Percentiles rank a stretch among this genome's conserved stretches.
Conservation (phyloP, 2,329 filamentous ascomycete species). For the Uncinocarpus reesii region DNA sequence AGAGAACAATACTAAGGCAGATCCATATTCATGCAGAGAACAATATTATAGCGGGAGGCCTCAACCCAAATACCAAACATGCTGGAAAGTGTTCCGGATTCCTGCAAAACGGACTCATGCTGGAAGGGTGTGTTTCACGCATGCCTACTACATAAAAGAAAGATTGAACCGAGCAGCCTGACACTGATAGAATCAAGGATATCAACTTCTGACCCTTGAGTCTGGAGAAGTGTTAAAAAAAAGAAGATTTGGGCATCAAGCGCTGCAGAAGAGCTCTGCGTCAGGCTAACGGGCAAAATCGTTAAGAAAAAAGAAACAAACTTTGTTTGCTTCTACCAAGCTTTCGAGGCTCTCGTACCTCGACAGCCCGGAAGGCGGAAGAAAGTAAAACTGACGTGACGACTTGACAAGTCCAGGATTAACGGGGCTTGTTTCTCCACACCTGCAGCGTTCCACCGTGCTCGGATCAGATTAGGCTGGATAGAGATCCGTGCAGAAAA, state of each 20-base stretch:
- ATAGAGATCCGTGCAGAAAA: background rate
- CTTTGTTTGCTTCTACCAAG: background rate
- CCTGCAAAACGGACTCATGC: too few species aligned
- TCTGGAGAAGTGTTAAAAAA: too few species aligned
- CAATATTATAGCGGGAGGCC: slow-evolving; percentile 8
- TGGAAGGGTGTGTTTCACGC: too few species aligned
- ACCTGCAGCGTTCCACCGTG: background rate
- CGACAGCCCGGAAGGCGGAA: background rate
- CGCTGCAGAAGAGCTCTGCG: background rate
- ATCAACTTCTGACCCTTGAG: too few species aligned
- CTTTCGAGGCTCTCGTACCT: background rate
- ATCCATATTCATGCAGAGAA: slow-evolving; percentile 13
- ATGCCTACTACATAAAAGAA: too few species aligned
- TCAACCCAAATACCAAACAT: slow-evolving; percentile 9
- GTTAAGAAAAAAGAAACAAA: background rate
- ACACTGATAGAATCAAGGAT: too few species aligned
- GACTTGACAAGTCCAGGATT: too few species aligned
- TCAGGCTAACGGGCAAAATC: background rate
- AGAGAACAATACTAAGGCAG: slow-evolving; percentile 16
- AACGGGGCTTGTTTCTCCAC: too few species aligned
- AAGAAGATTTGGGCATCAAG: background rate
- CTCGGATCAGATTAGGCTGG: background rate
- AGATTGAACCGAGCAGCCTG: too few species aligned
- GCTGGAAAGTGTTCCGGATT: background rate
- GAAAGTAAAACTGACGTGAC: too few species aligned